A percentile compares a stretch with the other conserved stretches of the same genome.
Conservation (phyloP, 1,284 basidiomycete species). For the Phellinidium pouzarii region DNA sequence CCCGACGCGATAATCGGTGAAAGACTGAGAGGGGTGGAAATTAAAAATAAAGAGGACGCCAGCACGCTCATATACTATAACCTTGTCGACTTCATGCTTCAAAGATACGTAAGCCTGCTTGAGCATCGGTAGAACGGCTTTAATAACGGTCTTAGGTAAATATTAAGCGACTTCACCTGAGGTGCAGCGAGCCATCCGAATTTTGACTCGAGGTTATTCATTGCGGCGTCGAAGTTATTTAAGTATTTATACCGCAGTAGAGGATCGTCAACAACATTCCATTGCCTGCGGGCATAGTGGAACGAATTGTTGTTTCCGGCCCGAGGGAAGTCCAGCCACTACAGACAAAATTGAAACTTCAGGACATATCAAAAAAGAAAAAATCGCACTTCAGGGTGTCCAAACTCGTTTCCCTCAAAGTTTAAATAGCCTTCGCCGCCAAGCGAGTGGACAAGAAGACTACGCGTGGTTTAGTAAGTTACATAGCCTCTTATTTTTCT, state of each 20-base stretch:
- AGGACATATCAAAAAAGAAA: neutral
- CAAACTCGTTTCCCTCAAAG: conserved; percentile 98
- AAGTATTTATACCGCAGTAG: conserved; percentile 88
- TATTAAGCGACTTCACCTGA: conserved; percentile 45
- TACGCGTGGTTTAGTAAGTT: conserved; percentile 27
- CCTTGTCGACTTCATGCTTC: conserved; percentile 89
- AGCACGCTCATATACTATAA: conserved; percentile 90
- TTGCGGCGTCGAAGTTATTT: conserved; percentile 89
- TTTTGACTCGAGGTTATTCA: conserved; percentile 80
- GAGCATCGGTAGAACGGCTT: neutral
- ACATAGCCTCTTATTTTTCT: neutral
- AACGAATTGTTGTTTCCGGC: conserved; percentile 93
- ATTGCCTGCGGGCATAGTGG: conserved; percentile 92
- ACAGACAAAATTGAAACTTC: conserved; percentile 5
- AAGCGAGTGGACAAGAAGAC: conserved; percentile 83
- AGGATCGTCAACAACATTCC: conserved; percentile 87
- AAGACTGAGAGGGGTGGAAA: conserved; percentile 86
- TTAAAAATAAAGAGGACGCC: conserved; percentile 95
- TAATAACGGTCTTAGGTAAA: neutral
- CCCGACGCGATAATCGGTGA: conserved; percentile 90
- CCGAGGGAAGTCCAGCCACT: conserved; percentile 99
- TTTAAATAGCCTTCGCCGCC: conserved; percentile 98
- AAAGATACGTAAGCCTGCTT: conserved; percentile 81
- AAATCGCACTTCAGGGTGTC: conserved; percentile 79
- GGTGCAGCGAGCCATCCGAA: conserved; percentile 82